Percentiles rank a stretch among this genome's conserved stretches.
Evolutionary conservation across 768 basidiomycete genomes (phyloP).

Genomic region (Lentinus brumalis): DNA sequence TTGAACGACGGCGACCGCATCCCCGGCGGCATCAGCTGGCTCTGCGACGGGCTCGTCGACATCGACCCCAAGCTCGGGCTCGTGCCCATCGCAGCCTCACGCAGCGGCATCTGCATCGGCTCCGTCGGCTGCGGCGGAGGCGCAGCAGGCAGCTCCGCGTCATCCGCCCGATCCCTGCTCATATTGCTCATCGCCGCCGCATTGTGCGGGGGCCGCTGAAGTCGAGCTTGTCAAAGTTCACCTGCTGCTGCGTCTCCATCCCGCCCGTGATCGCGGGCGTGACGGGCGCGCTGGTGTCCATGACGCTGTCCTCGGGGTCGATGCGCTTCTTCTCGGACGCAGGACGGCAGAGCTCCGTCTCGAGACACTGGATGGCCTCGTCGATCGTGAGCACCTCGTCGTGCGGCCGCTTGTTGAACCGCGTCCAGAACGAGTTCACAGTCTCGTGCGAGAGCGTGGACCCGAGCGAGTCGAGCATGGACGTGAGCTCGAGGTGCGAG

Average conservation of each 20-base stretch:
- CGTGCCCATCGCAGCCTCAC: slow-evolving; percentile 11
- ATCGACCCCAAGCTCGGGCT: slow-evolving; percentile 18
- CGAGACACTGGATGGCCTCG: slow-evolving; percentile 83
- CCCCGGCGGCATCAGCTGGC: background rate
- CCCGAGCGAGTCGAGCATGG: slow-evolving; percentile 96
- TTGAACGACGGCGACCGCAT: slow-evolving; percentile 6
- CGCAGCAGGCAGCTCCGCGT: slow-evolving; percentile 15
- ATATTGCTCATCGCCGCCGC: slow-evolving; percentile 18
- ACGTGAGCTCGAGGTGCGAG: slow-evolving; percentile 85
- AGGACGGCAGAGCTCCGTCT: slow-evolving; percentile 78
- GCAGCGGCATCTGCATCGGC: slow-evolving; percentile 47
- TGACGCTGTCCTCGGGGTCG: slow-evolving; percentile 45
- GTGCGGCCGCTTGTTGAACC: slow-evolving; percentile 61
- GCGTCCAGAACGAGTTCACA: slow-evolving; percentile 78
- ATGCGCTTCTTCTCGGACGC: slow-evolving; percentile 70
- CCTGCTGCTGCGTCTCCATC: slow-evolving; percentile 37
- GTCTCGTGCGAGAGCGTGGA: slow-evolving; percentile 85
- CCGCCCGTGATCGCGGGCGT: slow-evolving; percentile 53
- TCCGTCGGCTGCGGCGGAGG: slow-evolving; percentile 43
- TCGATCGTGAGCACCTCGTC: slow-evolving; percentile 76
- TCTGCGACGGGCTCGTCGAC: slow-evolving; percentile 24
- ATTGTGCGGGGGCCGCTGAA: slow-evolving; percentile 59
- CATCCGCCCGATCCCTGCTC: slow-evolving; percentile 10
- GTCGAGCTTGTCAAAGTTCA: slow-evolving; percentile 55
- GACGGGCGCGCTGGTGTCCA: slow-evolving; percentile 51